Evolutionary conservation across 495 filamentous ascomycete genomes (phyloP).

Genomic region (Xylaria acuta): DNA sequence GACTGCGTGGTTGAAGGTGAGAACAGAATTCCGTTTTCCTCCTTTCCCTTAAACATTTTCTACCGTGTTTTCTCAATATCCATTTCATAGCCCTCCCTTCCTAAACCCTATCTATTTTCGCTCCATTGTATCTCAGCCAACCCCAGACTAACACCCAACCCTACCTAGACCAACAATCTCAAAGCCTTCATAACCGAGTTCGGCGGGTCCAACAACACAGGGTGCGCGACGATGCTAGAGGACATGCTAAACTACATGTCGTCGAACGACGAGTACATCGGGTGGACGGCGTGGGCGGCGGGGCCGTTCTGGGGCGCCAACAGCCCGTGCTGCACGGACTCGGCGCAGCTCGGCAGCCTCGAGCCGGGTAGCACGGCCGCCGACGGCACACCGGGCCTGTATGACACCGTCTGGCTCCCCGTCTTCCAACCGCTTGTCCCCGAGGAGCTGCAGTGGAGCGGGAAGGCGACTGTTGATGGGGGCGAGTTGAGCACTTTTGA

Average conservation of each 20-base stretch:
- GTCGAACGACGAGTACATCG: slow-evolving; percentile 57
- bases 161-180: slow-evolving; percentile 45
- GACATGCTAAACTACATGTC: slow-evolving; percentile 57
- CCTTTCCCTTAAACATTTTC: background rate
- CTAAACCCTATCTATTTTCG: background rate
- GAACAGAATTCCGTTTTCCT: background rate
- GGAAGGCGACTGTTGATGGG: slow-evolving; percentile 43
- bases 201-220: slow-evolving; percentile 55
- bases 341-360: slow-evolving; percentile 49
- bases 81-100: background rate
- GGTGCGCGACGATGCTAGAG: slow-evolving; percentile 51
- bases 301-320: slow-evolving; percentile 57
- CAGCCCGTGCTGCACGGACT: slow-evolving; percentile 57
- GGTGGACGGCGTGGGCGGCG: slow-evolving; percentile 62
- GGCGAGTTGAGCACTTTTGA: slow-evolving; percentile 35
- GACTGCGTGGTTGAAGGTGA: slow-evolving; percentile 54
- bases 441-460: slow-evolving; percentile 48
- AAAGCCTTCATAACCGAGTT: slow-evolving; percentile 63
- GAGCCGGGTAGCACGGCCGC: slow-evolving; percentile 54
- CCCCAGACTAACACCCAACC: slow-evolving; percentile 6
- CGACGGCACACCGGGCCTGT: slow-evolving; percentile 52
- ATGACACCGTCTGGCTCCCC: slow-evolving; percentile 53
- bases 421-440: slow-evolving; percentile 54
- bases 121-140: background rate
- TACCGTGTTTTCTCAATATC: background rate